These are phyloP conservation scores for Aspergillus panamensis DNA, from an alignment of 495 filamentous ascomycete species.

Conservation along the genomic window DNA sequence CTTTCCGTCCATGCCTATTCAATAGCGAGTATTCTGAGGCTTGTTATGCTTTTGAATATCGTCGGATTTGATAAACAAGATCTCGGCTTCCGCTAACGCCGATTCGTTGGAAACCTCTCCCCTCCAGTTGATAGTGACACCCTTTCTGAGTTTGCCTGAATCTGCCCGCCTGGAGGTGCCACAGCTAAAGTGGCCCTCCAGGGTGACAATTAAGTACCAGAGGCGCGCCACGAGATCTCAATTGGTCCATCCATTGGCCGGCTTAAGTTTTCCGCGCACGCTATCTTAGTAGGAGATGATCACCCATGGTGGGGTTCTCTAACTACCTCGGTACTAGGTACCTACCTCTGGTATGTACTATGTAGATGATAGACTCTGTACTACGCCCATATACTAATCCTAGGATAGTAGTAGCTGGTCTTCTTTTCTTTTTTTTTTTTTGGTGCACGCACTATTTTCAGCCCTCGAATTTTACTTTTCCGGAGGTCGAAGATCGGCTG, in stretches of 20 bases:
- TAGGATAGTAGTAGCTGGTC: no score
- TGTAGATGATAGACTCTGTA: no score
- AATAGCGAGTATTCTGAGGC: no score
- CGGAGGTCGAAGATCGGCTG: not conserved
- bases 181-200: not conserved
- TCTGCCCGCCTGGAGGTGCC: not conserved
- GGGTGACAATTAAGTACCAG: conserved; percentile 3
- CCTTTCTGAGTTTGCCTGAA: not conserved
- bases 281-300: conserved; percentile 7
- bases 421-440: not conserved
- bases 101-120: not conserved
- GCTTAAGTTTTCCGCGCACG: conserved; percentile 22
- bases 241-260: conserved; percentile 13
- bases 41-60: no score
- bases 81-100: no score
- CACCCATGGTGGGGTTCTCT: not conserved
- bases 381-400: no score
- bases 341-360: no score
- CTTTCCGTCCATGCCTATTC: no score
- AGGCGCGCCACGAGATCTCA: conserved; percentile 10
- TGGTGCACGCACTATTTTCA: not conserved
- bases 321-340: no score
- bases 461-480: not conserved
- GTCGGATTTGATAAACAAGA: no score
- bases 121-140: not conserved